A percentile compares a stretch with the other conserved stretches of the same genome.
phyloP scores from a whole-genome alignment of 2,329 filamentous ascomycete genomes.

The Aquanectria penicillioides region DNA sequence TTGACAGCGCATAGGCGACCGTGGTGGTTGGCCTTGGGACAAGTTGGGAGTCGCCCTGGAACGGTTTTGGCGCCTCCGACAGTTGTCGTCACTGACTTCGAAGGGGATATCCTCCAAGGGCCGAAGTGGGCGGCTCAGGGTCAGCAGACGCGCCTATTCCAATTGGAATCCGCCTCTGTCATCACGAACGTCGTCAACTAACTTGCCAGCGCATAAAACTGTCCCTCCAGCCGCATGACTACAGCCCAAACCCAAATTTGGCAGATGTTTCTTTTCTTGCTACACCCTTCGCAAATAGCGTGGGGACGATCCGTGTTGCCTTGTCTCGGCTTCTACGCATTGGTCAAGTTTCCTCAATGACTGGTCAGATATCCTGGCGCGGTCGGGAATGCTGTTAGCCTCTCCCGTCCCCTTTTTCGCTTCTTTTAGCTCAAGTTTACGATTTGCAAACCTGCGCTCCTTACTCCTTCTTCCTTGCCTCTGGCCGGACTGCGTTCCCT shows the following conservation, averaged over 20 bases:
- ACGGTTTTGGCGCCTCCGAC: constrained; percentile 31
- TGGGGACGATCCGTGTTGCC: constrained; percentile 24
- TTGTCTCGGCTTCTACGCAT: constrained; percentile 29
- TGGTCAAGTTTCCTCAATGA: constrained; percentile 32
- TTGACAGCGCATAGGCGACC: constrained; percentile 24
- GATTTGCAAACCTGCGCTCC: neutral
- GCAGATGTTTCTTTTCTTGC: constrained; percentile 28
- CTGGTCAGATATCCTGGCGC: constrained; percentile 31
- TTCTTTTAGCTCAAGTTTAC: constrained; percentile 1
- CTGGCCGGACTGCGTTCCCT: constrained; percentile 1
- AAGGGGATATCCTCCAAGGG: constrained; percentile 33
- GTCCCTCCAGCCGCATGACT: constrained; percentile 38
- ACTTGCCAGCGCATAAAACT: constrained; percentile 43
- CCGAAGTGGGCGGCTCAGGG: constrained; percentile 33
- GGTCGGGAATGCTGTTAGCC: constrained; percentile 17
- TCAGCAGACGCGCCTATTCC: constrained; percentile 38
- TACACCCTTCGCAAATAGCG: constrained; percentile 10
- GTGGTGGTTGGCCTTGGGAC: constrained; percentile 12
- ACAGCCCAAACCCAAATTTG: constrained; percentile 27
- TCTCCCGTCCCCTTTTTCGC: neutral
- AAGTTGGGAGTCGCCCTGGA: constrained; percentile 7
- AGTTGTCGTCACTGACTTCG: constrained; percentile 35
- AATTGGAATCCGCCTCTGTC: constrained; percentile 29
- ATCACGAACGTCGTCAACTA: constrained; percentile 21
- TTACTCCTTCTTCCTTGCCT: constrained; percentile 9